Evolutionary conservation across 169 alveolate genomes (phyloP), one percentile per base, ranked within the genome.

Genomic region (Cryptosporidium baileyi): DNA sequence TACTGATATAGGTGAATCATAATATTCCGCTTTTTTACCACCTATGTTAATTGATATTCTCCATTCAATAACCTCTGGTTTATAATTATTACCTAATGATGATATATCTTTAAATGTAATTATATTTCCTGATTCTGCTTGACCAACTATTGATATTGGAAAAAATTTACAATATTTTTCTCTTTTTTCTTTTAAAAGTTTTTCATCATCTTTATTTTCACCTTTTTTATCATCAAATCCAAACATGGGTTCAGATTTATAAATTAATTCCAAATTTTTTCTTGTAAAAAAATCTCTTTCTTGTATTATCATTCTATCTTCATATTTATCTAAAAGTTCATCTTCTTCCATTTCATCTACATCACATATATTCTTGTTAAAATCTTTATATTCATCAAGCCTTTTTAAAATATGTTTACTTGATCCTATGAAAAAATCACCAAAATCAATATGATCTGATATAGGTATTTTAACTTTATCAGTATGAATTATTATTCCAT

Each of bases 31-130:
- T n/a, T 74, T 54, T 1, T 30, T 36, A 0, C 85, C 85, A 36
- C 85, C 85, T 36, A 74, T 74, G 26, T 57, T 74, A 17, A 13
- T 49, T 9, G 85, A 74, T 32, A 74, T 11, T 57, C 85, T 47
- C 85, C 85, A 74, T 28, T 74, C 85, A 22, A 74, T 74, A 19
- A 74, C 85, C 49, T 74, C 85, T 19, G 74, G 61, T 41, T 40
- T 51, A 34, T 74, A 74, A 1, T 57, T 74, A 11, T 30, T 15
- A 38, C 85, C 85, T 15, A 74, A 22, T 22, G 57, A n/a, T n/a
- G 85, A 74, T 8, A 74, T 74, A 28, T 74, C 85, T 15, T 57
- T 74, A 44, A 54, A 74, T 22, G 85, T 74, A 13, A 74, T 74
- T 2, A 74, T 52, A 11, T 47, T 54, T 0, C 85, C 67, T 13